Conservation (phyloP, 2,329 filamentous ascomycete genomes). For the Hymenotorrendiella dingleyae region DNA sequence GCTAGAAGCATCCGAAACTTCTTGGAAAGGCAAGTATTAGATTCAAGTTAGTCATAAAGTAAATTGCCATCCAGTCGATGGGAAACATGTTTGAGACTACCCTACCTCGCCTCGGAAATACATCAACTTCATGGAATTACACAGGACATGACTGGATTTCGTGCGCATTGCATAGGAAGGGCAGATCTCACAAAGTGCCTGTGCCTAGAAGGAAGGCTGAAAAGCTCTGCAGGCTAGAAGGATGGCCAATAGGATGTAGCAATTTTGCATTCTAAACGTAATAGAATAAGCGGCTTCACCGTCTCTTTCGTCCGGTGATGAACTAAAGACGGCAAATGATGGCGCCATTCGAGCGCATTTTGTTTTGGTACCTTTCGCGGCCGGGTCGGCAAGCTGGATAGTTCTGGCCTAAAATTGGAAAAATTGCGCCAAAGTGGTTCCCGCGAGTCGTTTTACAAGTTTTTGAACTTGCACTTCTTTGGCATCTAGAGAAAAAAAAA, state of each 20-base stretch:
- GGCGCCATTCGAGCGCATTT: constrained; percentile 1
- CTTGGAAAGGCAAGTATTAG: background rate
- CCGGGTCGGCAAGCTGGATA: too few species aligned
- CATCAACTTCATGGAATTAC: background rate
- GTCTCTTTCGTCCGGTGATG: background rate
- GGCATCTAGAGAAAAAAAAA: too few species aligned
- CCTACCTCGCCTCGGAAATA: background rate
- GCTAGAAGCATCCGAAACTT: background rate
- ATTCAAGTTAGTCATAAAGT: background rate
- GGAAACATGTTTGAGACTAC: background rate
- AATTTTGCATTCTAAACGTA: background rate
- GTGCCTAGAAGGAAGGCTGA: background rate
- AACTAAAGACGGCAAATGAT: background rate
- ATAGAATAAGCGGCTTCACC: background rate
- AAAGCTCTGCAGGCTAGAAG: background rate
- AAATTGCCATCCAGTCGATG: background rate
- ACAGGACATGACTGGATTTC: background rate
- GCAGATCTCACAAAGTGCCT: background rate
- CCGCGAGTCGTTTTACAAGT: too few species aligned
- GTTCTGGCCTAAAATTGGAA: too few species aligned
- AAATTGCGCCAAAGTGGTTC: too few species aligned
- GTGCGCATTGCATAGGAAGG: background rate
- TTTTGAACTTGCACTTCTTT: too few species aligned
- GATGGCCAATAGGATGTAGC: background rate
- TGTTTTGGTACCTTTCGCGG: too few species aligned